Conservation (phyloP, 768 basidiomycete species). For the Tricholoma terreum region DNA sequence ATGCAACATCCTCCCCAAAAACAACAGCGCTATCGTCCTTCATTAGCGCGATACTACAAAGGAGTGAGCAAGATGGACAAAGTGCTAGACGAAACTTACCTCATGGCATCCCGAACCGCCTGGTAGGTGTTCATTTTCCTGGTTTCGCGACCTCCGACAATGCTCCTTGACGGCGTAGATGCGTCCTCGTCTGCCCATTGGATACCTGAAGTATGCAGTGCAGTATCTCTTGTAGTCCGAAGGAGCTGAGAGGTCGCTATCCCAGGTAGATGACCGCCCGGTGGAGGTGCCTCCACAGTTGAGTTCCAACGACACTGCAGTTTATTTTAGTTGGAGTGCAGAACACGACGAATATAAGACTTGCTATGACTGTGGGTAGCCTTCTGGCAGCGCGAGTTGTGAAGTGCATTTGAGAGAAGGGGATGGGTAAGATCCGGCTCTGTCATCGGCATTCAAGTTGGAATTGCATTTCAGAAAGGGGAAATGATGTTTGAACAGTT, state of each 20-base stretch:
- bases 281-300: slow-evolving; percentile 62
- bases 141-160: slow-evolving; percentile 77
- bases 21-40: slow-evolving; percentile 88
- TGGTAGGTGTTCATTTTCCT: slow-evolving; percentile 97
- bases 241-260: slow-evolving; percentile 68
- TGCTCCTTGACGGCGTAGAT: slow-evolving; percentile 37
- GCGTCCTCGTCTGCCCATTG: slow-evolving; percentile 65
- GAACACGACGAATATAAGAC: slow-evolving; percentile 1
- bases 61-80: neutral
- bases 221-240: slow-evolving; percentile 60
- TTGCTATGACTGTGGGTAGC: slow-evolving; percentile 19
- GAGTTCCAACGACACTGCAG: slow-evolving; percentile 48
- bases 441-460: slow-evolving; percentile 12
- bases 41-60: slow-evolving; percentile 65
- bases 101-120: slow-evolving; percentile 87
- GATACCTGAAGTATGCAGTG: slow-evolving; percentile 71
- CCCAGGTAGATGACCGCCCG: slow-evolving; percentile 76
- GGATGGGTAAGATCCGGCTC: slow-evolving; percentile 43
- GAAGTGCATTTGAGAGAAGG: slow-evolving; percentile 34
- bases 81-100: slow-evolving; percentile 37
- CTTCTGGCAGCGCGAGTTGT: slow-evolving; percentile 21
- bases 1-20: slow-evolving; percentile 90
- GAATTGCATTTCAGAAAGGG: slow-evolving; percentile 10
- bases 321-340: slow-evolving; percentile 4
- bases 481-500: neutral